These are phyloP conservation scores for Neopestalotiopsis clavispora DNA, from an alignment of 2,329 filamentous ascomycete species.

Conservation along the genomic window DNA sequence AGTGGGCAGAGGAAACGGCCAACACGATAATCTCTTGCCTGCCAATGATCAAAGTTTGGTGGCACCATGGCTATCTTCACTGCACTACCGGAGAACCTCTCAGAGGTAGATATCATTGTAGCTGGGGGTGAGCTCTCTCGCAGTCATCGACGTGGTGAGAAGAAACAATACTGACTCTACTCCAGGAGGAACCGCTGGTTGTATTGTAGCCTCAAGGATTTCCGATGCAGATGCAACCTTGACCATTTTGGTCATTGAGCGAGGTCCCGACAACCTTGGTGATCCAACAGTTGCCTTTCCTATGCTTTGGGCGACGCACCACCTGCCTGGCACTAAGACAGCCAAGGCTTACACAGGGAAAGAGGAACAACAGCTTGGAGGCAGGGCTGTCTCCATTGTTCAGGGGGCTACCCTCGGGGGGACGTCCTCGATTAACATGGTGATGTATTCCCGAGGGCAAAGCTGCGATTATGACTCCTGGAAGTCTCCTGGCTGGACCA, in stretches of 20 bases:
- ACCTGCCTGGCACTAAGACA: constrained; percentile 14
- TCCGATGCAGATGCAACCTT: constrained; percentile 24
- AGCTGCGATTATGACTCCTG: constrained; percentile 35
- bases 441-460: constrained; percentile 42
- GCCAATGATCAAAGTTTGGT: too few species aligned
- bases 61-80: too few species aligned
- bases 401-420: constrained; percentile 53
- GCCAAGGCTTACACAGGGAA: constrained; percentile 17
- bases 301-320: constrained; percentile 16
- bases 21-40: too few species aligned
- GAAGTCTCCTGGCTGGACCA: constrained; percentile 33
- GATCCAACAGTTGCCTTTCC: constrained; percentile 16
- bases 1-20: too few species aligned
- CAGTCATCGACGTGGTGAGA: too few species aligned
- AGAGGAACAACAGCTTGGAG: not conserved
- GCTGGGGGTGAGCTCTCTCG: too few species aligned
- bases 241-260: constrained; percentile 25
- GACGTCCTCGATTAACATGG: constrained; percentile 54
- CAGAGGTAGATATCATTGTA: too few species aligned
- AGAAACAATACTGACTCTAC: too few species aligned
- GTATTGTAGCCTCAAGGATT: constrained; percentile 26
- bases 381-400: constrained; percentile 18
- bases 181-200: constrained; percentile 24
- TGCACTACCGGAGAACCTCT: too few species aligned
- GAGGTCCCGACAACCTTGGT: constrained; percentile 20